Evolutionary conservation across 2,329 filamentous ascomycete species (phyloP), one percentile per base, ranked within the genome.

Genomic region (Colletotrichum tamarilloi): DNA sequence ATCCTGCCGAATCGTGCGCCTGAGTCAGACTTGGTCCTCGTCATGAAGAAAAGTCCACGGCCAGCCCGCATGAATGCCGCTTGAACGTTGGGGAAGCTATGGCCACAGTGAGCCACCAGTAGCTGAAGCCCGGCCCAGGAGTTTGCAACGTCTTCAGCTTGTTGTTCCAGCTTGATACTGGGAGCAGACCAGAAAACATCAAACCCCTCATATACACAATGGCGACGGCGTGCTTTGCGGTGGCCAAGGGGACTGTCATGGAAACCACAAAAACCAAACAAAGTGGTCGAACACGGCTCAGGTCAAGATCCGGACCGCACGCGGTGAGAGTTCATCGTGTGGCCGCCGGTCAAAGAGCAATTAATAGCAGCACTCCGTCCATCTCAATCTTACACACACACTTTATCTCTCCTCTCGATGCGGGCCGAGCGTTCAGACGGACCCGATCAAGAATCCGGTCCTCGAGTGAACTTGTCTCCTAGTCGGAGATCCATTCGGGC

Each of bases 371-470:
- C 60, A 26, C 26, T 62, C 35, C 46, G 62, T 28, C 56, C 42
- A 66, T 65, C 67, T 22, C 35, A 70, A 73, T 66, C 49, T 71
- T 57, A 52, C 52, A 16, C 46, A 19, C 22, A 35, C 4, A 35
- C 32, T 35, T 35, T 35, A 3, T 35, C 11, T 26, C 19, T 26
- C 14, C 30, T 63, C 66, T 22, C 26, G 32, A 42, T 16, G 32
- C 62, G 53, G 66, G 53, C 66, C 59, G 70, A 69, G 66, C 70
- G 66, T 59, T 26, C 42, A 62, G 32, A 46, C 55, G 69, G 66
- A 38, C 46, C 59, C 53, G 42, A 69, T 42, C 46, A 68, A 24
- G 30, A 64, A 42, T 53, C 66, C 30, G 59, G 24, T 32, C 19
- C 24, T 28, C 6, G 9, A 49, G 30, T 26, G 66, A 58, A 64